Evolutionary conservation across 2,329 filamentous ascomycete genomes (phyloP), one percentile per base, ranked within the genome.

Genomic region (Scorias spongiosa): DNA sequence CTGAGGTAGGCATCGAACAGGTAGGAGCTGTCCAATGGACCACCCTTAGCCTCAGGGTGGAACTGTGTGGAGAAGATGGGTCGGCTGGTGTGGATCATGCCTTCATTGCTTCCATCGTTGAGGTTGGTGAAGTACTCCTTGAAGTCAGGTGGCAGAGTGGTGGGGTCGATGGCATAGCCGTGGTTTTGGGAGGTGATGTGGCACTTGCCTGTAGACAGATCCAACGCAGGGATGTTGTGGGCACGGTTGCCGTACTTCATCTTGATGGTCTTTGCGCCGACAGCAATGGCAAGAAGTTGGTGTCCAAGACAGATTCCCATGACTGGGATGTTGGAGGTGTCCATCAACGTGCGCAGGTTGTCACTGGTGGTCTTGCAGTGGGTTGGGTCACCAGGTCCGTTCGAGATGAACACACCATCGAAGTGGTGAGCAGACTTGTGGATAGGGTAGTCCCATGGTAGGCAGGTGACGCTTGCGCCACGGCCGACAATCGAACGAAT

Each of bases 101-200:
- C 89, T 72, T 98, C 91, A 65, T 98, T 98, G 65, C 83, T 89
- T 49, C 87, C 85, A 61, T 98, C 91, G 66, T 96, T 98, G 53
- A 96, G 73, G 73, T 98, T 96, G 66, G 93, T 81, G 63, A 96
- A 98, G 74, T 93, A 96, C 65, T 94, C 89, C 74, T 88, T 91
- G 79, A 87, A 98, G 32, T 95, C 87, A 44, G 68, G 71, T 44
- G 84, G 78, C 36, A 98, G 72, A 10, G 86, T 94, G 47, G 75
- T 73, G 5, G 84, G 76, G 59, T 96, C 89, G 47, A 98, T 84
- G 38, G 89, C 91, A 59, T 96, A 98, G 49, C 91, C 91, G 68
- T 96, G 91, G 71, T 96, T 96, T 73, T 98, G 91, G 64, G 81
- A 88, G 46, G 89, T 96, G 65, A 96, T 96, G 72, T 96, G 89